phyloP scores from a whole-genome alignment of 2,329 filamentous ascomycete species.

The Aspergillus sp. region DNA sequence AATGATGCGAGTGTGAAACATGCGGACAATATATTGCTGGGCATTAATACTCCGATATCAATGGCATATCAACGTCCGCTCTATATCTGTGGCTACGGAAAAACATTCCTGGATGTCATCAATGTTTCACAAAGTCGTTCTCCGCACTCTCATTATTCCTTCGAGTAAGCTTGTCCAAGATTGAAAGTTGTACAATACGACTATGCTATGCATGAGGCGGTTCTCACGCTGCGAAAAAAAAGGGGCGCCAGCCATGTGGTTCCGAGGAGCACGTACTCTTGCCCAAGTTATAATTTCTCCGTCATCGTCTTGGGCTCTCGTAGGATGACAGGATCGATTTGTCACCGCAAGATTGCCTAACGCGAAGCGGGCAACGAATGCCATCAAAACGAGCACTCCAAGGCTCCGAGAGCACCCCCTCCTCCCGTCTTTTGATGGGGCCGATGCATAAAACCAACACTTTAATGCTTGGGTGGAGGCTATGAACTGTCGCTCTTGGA shows the following conservation, averaged over 20 bases:
- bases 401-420: not conserved
- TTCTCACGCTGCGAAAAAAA: slow-evolving; percentile 1
- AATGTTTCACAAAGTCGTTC: slow-evolving; percentile 2
- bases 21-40: not conserved
- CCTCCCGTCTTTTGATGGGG: not conserved
- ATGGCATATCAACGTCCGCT: not conserved
- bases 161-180: not conserved
- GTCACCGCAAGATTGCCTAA: not conserved
- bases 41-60: not conserved
- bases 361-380: not conserved
- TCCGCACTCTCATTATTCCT: not conserved
- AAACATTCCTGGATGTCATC: not conserved
- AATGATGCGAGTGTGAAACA: not conserved
- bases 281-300: not conserved
- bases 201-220: not conserved
- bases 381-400: not conserved
- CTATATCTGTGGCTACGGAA: not conserved
- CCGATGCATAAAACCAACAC: not conserved
- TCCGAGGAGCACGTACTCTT: not conserved
- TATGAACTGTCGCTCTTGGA: slow-evolving; percentile 2
- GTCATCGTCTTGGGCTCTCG: not conserved
- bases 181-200: not conserved
- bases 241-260: not conserved
- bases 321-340: not conserved
- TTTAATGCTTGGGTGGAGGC: not conserved